Evolutionary conservation across 441 rosid genomes (phyloP), one percentile per base, ranked within the genome.

Genomic region (Adansonia rubrostipa): DNA sequence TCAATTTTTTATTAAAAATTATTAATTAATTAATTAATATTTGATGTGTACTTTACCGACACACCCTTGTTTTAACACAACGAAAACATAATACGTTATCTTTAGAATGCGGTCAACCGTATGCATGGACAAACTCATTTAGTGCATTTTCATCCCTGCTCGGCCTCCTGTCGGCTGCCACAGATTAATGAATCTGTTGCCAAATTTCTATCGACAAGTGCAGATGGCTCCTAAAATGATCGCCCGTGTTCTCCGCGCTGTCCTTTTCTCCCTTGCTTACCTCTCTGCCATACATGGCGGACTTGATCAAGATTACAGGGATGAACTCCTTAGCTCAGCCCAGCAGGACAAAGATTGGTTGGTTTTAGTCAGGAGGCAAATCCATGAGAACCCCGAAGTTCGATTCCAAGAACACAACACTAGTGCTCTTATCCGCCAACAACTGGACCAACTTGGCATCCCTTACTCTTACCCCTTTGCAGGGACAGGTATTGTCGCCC

Each of bases 321-420:
- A 80, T 24, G 76, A 88, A 14, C 36, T 89, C 44, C 73, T 91
- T 48, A 79, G 71, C 45, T 85, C 86, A 58, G 92, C 96, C 28
- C 42, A 75, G 60, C 73, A 75, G 61, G 87, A 91, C 72, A 85
- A 81, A 77, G 89, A 86, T 8, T 95, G 97, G 97, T 79, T 92
- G 51, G 80, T 86, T 22, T 85, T 88, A 5, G 65, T 93, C n/a
- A 86, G 96, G 79, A 85, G 99, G 83, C 86, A 80, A 80, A 87
- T 95, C 87, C 98, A 92, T 66, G 92, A 93, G 80, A 85, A 89
- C 80, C 97, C 97, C 42, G 96, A 95, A 81, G 91, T 95, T 74
- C 76, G 81, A 45, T 95, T 88, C 78, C 85, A 93, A 57, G 88
- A 93, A 69, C 85, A 88, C 92, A 73, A 87, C 79, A 95, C 99